Base-by-base conservation (phyloP, 345 rosid species). In the Abelmoschus esculentus region DNA sequence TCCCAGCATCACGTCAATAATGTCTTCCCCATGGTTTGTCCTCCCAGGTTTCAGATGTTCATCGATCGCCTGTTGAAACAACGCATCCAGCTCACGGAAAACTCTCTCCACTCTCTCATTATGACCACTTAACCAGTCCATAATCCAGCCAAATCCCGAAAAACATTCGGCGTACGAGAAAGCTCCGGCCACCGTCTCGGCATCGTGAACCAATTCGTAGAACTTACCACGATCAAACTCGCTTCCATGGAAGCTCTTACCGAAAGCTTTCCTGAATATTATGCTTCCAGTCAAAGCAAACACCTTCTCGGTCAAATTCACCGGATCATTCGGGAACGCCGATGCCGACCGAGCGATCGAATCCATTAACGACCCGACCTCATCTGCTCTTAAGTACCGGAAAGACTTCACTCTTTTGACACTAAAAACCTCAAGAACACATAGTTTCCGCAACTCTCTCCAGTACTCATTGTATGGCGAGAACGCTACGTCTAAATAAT, bases 1-100 rank as follows among this genome's bases (percentile, higher is more conserved):
- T 52, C 56, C 59, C 2, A 83, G 59, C 79, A 84, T 70, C 63
- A 83, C 84, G 14, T 88, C 87, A 2, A 86, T 76, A 8, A 86
- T 50, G 75, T 85, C 89, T 54, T 80, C 76, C 1, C 72, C 75
- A 0, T 11, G 29, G 22, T 68, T 10, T 53, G 12, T 69, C 49
- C 72, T 79, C 9, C 70, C 69, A 2, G 72, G 74, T 31, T 81
- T 80, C 18, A 76, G 46, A 22, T 86, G 89, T 19, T 68, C 76
- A 17, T 82, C 74, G 8, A 89, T 79, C 7, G 70, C 67, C 17
- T 81, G 64, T 11, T 80, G 69, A 9, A 78, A 81, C 68, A 83
- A 77, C 4, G 61, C 2, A 65, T 89, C 88, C 42, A 81, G 7
- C 26, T 73, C 72, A 9, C 42, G 46, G 73, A 81, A 83, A 65